Percentiles rank a stretch among this genome's conserved stretches.
Conservation (phyloP, 208 protist genomes). For the Trichomonas gallinae region DNA sequence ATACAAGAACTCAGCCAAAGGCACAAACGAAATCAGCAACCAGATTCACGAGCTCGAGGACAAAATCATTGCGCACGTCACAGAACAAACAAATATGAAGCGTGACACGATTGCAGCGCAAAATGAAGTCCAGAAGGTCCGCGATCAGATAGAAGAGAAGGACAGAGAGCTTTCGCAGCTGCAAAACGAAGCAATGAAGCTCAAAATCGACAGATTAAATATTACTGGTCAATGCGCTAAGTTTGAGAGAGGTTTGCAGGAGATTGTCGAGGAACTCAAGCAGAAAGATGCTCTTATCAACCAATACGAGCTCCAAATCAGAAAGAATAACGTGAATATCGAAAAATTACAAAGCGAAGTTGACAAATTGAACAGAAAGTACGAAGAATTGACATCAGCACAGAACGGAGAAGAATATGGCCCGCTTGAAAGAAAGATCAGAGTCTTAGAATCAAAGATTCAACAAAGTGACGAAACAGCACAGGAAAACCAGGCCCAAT, state of each 20-base stretch:
- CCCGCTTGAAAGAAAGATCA: background rate
- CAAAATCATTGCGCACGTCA: background rate
- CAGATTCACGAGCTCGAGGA: slow-evolving; percentile 5
- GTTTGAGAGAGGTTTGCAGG: background rate
- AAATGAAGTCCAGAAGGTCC: background rate
- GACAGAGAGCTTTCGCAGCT: background rate
- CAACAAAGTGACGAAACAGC: background rate
- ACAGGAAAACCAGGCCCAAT: background rate
- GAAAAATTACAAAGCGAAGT: slow-evolving; percentile 10
- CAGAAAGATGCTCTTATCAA: background rate
- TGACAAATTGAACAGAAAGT: slow-evolving; percentile 12
- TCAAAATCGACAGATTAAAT: background rate
- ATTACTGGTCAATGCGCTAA: background rate
- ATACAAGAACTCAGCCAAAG: background rate
- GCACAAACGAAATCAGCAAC: slow-evolving; percentile 14
- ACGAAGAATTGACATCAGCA: background rate
- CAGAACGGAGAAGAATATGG: slow-evolving; percentile 18
- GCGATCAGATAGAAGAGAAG: background rate
- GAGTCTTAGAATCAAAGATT: background rate
- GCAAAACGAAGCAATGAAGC: background rate
- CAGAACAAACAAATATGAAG: slow-evolving; percentile 4
- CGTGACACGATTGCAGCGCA: background rate
- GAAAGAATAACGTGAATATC: background rate
- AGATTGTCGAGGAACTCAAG: background rate
- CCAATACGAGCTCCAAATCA: slow-evolving; percentile 11